These are phyloP conservation scores for Amaranthus palmeri DNA, from an alignment of 148 eudicot genomes.

Conservation along the genomic window DNA sequence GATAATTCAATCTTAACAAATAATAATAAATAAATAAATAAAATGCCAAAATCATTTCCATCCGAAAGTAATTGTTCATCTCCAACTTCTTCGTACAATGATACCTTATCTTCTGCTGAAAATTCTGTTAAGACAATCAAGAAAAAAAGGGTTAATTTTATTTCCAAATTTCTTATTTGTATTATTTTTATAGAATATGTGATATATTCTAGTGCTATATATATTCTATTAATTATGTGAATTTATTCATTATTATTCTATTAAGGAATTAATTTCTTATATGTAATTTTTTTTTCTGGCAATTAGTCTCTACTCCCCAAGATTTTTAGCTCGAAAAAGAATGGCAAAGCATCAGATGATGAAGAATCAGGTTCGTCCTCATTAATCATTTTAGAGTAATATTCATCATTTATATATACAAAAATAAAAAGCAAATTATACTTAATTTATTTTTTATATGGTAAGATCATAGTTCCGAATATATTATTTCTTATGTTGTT, in stretches of 20 bases:
- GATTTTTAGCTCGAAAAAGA: slow-evolving; percentile 50
- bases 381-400: neutral
- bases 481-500: too few species aligned
- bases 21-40: neutral
- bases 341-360: slow-evolving; percentile 40
- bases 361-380: slow-evolving; percentile 36
- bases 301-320: slow-evolving; percentile 53
- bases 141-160: slow-evolving; percentile 29
- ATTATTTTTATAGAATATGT: neutral
- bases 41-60: slow-evolving; percentile 18
- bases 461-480: too few species aligned
- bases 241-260: neutral
- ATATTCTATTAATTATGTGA: neutral
- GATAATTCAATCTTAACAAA: neutral
- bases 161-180: neutral
- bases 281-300: neutral
- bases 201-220: too few species aligned
- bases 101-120: slow-evolving; percentile 6
- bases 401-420: neutral
- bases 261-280: neutral
- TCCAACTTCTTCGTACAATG: slow-evolving; percentile 23
- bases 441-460: too few species aligned
- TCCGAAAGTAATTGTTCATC: slow-evolving; percentile 11
- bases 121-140: slow-evolving; percentile 24
- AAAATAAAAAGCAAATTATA: neutral